A percentile compares a stretch with the other conserved stretches of the same genome.
Conservation (phyloP, 2,329 filamentous ascomycete species). For the Zymoseptoria crescenta region DNA sequence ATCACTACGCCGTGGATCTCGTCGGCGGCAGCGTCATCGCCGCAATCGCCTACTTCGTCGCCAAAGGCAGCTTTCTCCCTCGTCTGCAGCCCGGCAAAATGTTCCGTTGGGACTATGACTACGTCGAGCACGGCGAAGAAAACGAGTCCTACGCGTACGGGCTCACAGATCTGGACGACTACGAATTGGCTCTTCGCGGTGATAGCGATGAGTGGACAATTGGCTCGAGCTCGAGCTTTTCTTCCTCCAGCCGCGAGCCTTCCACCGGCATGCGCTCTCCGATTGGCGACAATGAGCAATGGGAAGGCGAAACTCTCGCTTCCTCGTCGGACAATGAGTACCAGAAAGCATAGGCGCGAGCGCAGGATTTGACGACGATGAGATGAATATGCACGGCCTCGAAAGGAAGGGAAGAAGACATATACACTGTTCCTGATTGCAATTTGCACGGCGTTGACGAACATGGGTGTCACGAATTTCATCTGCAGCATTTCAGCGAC, state of each 20-base stretch:
- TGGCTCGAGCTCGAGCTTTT: conserved; percentile 71
- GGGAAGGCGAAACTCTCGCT: conserved; percentile 51
- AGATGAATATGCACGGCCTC: background rate
- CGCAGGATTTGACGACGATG: background rate
- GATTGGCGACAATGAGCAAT: conserved; percentile 49
- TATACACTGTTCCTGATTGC: background rate
- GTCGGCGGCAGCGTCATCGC: conserved; percentile 66
- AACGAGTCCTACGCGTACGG: conserved; percentile 44
- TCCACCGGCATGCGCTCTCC: conserved; percentile 40
- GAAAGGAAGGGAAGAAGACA: background rate
- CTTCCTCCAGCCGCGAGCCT: conserved; percentile 55
- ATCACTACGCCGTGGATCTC: conserved; percentile 93
- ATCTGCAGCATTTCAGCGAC: conserved; percentile 1
- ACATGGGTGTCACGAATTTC: conserved; percentile 1
- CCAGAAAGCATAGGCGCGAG: conserved; percentile 18
- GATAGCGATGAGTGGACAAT: conserved; percentile 88
- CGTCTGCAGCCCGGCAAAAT: conserved; percentile 75
- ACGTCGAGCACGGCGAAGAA: conserved; percentile 71
- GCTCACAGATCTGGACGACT: conserved; percentile 48
- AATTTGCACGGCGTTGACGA: background rate
- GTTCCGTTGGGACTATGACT: conserved; percentile 93
- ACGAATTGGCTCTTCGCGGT: conserved; percentile 39
- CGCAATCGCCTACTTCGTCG: conserved; percentile 68
- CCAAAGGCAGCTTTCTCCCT: conserved; percentile 72
- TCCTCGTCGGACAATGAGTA: conserved; percentile 22